phyloP scores from a whole-genome alignment of 164 flowering plant genomes.

The Dillenia turbinata region DNA sequence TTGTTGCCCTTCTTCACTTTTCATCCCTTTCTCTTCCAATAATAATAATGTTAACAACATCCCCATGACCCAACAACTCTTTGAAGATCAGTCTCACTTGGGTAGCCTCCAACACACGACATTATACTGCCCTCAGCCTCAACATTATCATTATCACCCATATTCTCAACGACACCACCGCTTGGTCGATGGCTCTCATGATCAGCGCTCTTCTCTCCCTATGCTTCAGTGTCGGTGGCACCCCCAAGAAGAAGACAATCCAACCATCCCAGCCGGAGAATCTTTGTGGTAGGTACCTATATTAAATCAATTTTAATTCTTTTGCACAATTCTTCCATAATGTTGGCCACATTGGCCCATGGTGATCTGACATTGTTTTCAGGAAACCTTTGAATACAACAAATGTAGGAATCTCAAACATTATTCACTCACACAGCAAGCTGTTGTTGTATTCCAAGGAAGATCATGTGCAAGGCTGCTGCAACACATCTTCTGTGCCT shows the following conservation, averaged over 20 bases:
- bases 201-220: slow-evolving; percentile 4
- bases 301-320: neutral
- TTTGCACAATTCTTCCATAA: neutral
- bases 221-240: slow-evolving; percentile 19
- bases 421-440: too few relatives aligned
- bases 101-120: slow-evolving; percentile 8
- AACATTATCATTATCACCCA: neutral
- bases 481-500: too few relatives aligned
- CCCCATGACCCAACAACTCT: slow-evolving; percentile 22
- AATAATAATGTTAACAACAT: neutral
- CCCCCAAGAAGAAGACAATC: slow-evolving; percentile 15
- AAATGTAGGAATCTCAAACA: slow-evolving; percentile 1
- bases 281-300: slow-evolving; percentile 24
- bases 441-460: too few relatives aligned
- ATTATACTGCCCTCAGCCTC: slow-evolving; percentile 10
- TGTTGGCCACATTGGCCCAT: neutral
- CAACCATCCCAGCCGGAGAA: slow-evolving; percentile 19
- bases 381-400: slow-evolving; percentile 18
- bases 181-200: slow-evolving; percentile 3
- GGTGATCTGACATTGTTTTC: slow-evolving; percentile 1
- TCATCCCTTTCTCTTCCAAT: too few relatives aligned
- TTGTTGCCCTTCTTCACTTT: too few relatives aligned
- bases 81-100: slow-evolving; percentile 20
- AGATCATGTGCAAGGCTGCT: too few relatives aligned
- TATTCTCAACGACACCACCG: neutral